Evolutionary conservation across 1,139 yeast genomes (phyloP).

Genomic region (Saccharomyces hybrid): DNA sequence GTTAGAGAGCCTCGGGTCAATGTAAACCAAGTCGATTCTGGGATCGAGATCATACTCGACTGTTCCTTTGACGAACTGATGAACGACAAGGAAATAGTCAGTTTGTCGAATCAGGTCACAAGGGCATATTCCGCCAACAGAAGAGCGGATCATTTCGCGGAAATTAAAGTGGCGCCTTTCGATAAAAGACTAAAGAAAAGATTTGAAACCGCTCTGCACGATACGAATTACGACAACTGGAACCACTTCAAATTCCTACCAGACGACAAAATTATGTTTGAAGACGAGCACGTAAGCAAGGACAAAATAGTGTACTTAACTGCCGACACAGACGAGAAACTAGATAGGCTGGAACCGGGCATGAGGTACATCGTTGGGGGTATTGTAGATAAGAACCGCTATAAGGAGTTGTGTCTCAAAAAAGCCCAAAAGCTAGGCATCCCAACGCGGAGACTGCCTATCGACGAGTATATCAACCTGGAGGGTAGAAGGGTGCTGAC

Average conservation of each 20-base stretch:
- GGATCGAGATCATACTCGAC: slow-evolving; percentile 59
- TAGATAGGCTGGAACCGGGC: slow-evolving; percentile 54
- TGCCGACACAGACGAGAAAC: slow-evolving; percentile 74
- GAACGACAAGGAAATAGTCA: slow-evolving; percentile 71
- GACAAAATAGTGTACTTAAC: slow-evolving; percentile 61
- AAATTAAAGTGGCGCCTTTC: slow-evolving; percentile 57
- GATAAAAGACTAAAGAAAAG: slow-evolving; percentile 57
- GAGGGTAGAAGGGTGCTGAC: slow-evolving; percentile 87
- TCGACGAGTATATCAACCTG: slow-evolving; percentile 72
- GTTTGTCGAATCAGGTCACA: slow-evolving; percentile 73
- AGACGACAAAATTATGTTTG: slow-evolving; percentile 26
- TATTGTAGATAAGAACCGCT: slow-evolving; percentile 89
- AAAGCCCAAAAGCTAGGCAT: slow-evolving; percentile 74
- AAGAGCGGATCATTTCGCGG: slow-evolving; percentile 51
- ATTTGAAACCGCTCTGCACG: slow-evolving; percentile 54
- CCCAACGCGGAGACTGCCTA: slow-evolving; percentile 73
- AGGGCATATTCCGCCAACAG: slow-evolving; percentile 75
- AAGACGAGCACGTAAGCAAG: background rate
- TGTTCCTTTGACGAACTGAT: slow-evolving; percentile 87
- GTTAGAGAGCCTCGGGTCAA: slow-evolving; percentile 34
- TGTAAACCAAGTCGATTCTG: slow-evolving; percentile 39
- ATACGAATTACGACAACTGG: slow-evolving; percentile 59
- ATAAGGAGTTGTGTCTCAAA: slow-evolving; percentile 70
- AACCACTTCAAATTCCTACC: slow-evolving; percentile 44
- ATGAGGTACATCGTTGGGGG: slow-evolving; percentile 87